Conservation (phyloP, 257 asterid genomes). For the Primulina tabacum region DNA sequence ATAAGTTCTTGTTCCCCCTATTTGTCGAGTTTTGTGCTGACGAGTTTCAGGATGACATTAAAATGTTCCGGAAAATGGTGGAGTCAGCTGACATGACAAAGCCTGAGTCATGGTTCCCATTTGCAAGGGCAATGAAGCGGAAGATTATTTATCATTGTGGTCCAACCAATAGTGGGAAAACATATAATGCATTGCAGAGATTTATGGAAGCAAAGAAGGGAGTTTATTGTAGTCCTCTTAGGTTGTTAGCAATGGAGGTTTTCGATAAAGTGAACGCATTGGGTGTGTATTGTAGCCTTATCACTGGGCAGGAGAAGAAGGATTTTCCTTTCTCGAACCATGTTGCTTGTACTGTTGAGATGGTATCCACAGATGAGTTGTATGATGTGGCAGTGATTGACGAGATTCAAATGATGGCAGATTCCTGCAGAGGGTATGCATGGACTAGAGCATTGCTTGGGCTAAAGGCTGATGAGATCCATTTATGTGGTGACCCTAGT, state of each 20-base stretch:
- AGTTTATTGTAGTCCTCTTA: conserved; percentile 90
- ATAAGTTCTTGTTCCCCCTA: conserved; percentile 72
- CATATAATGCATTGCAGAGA: conserved; percentile 88
- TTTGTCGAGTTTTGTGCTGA: conserved; percentile 86
- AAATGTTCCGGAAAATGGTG: conserved; percentile 69
- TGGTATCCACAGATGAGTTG: conserved; percentile 73
- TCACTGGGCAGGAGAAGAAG: conserved; percentile 88
- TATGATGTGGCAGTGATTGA: conserved; percentile 94
- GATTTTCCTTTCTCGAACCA: conserved; percentile 82
- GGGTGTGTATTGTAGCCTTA: conserved; percentile 89
- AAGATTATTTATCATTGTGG: conserved; percentile 87
- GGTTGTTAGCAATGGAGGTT: conserved; percentile 97
- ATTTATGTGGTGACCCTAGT: conserved; percentile 98
- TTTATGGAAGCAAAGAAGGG: conserved; percentile 94
- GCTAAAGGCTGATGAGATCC: conserved; percentile 90
- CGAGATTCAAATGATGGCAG: conserved; percentile 96
- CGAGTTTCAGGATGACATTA: conserved; percentile 65
- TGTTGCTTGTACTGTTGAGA: conserved; percentile 95
- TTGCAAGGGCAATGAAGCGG: conserved; percentile 95
- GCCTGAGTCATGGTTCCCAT: conserved; percentile 97
- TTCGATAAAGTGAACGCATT: conserved; percentile 82
- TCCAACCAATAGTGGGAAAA: conserved; percentile 96
- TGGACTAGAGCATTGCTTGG: conserved; percentile 96
- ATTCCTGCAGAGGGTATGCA: conserved; percentile 79
- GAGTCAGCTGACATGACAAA: conserved; percentile 85